Base-by-base conservation (phyloP, 345 rosid species). In the Raphanus raphanistrum region DNA sequence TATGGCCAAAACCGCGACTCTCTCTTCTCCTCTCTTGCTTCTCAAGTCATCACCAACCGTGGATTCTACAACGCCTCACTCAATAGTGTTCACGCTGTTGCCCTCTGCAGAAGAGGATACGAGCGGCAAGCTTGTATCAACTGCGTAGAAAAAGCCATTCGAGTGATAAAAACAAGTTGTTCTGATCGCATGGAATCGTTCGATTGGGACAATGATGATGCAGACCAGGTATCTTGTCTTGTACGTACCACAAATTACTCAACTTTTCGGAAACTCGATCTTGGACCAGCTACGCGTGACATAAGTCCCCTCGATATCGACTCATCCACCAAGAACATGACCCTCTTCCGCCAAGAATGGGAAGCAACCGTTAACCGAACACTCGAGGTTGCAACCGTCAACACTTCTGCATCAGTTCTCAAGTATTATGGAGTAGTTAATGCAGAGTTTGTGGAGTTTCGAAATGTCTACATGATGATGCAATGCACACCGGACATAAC, bases 31-130 rank as follows among this genome's bases (percentile, higher is more conserved):
- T 74, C 83, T 77, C 78, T 86, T 7, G 63, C 84, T 12, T 10
- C 68, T 9, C 71, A 73, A 0, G 84, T 77, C 63, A 31, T 60
- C 1, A 15, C 33, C 12, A 66, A 72, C 5, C 66, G 64, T 0
- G 85, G 85, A 35, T 83, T 81, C 74, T 82, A 74, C 55, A 75
- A 59, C 25, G 52, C 78, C 11, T 64, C 81, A 4, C 63, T 75
- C 27, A 83, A 83, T 28, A 70, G 72, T 31, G 84, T 78, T 32
- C 74, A 76, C 12, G 84, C 77, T 58, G 57, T 66, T 31, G 83
- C 60, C 13, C 63, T 83, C 2, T 86, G 89, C 83, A 48, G 84
- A 32, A 82, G 73, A 38, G 86, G 74, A 67, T 43, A 50, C 17
- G 45, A 82, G 4, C 10, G 50, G n/a, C 77, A 78, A 28, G 50